These are phyloP conservation scores for Mycena belliarum DNA, from an alignment of 768 basidiomycete genomes.

Conservation along the genomic window DNA sequence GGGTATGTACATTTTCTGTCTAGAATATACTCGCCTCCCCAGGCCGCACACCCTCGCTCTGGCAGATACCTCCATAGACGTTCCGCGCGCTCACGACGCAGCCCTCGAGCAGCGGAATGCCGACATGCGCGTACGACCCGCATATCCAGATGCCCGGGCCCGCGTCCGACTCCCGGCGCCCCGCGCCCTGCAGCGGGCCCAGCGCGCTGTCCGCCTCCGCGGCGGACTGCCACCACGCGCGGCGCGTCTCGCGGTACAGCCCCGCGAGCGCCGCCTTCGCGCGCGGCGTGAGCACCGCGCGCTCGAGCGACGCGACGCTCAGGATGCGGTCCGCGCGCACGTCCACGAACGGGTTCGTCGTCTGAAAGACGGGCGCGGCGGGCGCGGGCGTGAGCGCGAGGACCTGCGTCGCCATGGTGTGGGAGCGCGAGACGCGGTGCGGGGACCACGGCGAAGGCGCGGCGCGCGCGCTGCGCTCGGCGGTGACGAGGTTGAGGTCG, in stretches of 20 bases:
- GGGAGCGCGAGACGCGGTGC: conserved; percentile 44
- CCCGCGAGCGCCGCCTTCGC: conserved; percentile 53
- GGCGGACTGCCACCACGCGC: conserved; percentile 47
- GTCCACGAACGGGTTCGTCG: conserved; percentile 69
- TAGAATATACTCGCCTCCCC: conserved; percentile 12
- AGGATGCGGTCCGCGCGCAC: conserved; percentile 51
- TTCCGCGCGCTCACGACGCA: conserved; percentile 74
- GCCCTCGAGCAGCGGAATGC: conserved; percentile 79
- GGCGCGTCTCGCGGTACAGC: conserved; percentile 39
- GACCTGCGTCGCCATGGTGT: conserved; percentile 75
- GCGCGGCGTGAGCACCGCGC: conserved; percentile 55
- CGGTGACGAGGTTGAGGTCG: conserved; percentile 62
- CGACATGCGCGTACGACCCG: conserved; percentile 68
- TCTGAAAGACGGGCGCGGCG: conserved; percentile 55
- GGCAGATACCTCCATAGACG: conserved; percentile 36
- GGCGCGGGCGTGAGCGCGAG: conserved; percentile 37
- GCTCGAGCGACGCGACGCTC: conserved; percentile 60
- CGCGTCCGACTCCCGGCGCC: conserved; percentile 29
- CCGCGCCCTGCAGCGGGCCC: conserved; percentile 56
- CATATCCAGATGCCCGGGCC: conserved; percentile 66
- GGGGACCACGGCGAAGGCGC: conserved; percentile 17
- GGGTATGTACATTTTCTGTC: neutral
- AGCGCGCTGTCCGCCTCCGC: conserved; percentile 37
- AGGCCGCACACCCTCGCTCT: conserved; percentile 15
- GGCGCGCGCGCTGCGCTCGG: neutral